Conservation (phyloP, 805 yeast species). For the Yarrowia sp. region DNA sequence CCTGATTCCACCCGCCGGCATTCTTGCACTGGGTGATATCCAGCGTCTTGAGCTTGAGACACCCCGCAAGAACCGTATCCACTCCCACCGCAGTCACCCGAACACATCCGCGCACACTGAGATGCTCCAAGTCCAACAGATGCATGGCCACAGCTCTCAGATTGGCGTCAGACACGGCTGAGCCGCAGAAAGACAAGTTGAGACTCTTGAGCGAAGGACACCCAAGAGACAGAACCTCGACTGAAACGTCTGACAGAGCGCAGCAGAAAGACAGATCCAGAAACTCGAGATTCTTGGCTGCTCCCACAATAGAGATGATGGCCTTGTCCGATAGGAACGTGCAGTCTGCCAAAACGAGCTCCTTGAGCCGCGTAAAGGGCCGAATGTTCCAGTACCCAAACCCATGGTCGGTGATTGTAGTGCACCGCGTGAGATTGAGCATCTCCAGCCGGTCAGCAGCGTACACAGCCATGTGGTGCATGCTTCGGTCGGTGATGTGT, state of each 20-base stretch:
- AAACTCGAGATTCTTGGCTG: conserved; percentile 63
- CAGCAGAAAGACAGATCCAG: conserved; percentile 77
- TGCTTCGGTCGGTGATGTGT: conserved; percentile 70
- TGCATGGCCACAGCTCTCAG: conserved; percentile 65
- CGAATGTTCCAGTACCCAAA: conserved; percentile 67
- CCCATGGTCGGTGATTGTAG: conserved; percentile 78
- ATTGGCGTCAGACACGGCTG: conserved; percentile 78
- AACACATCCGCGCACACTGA: conserved; percentile 71
- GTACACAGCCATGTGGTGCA: conserved; percentile 66
- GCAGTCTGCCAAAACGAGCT: conserved; percentile 70
- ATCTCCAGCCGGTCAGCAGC: conserved; percentile 63
- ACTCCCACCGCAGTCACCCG: conserved; percentile 81
- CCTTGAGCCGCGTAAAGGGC: conserved; percentile 60
- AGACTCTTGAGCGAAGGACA: conserved; percentile 62
- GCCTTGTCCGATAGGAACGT: conserved; percentile 74
- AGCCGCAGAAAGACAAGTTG: conserved; percentile 76
- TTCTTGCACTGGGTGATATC: conserved; percentile 77
- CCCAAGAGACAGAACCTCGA: conserved; percentile 71
- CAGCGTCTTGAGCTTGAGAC: conserved; percentile 59
- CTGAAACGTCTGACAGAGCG: conserved; percentile 70
- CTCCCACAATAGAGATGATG: conserved; percentile 64
- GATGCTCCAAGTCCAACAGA: conserved; percentile 56
- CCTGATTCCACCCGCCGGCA: conserved; percentile 45
- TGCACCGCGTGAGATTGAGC: conserved; percentile 74
- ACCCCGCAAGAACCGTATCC: conserved; percentile 67